Evolutionary conservation across 768 basidiomycete species (phyloP).

Genomic region (Lentinula lateritia): DNA sequence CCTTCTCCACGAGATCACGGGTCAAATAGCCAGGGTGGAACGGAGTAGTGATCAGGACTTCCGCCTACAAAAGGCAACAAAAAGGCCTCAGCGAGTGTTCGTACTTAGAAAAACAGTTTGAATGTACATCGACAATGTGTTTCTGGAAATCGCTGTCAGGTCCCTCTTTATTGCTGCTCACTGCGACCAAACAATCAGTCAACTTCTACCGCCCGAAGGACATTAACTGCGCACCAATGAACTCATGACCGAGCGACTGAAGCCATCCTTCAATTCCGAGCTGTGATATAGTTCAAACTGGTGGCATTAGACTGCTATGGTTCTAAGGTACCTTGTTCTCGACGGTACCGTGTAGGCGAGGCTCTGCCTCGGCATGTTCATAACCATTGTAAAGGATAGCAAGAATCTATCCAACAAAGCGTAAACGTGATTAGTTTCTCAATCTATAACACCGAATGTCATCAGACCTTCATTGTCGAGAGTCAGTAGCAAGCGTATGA

Average conservation of each 20-base stretch:
- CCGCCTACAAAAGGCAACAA: constrained; percentile 40
- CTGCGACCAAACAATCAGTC: neutral
- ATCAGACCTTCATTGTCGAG: neutral
- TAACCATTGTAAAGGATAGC: constrained; percentile 72
- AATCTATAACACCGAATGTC: neutral
- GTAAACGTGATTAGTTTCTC: neutral
- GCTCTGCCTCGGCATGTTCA: constrained; percentile 60
- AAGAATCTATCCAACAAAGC: constrained; percentile 41
- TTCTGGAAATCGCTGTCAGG: constrained; percentile 77
- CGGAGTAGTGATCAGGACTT: constrained; percentile 77
- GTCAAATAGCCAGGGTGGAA: constrained; percentile 88
- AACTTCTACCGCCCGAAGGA: neutral
- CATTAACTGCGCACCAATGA: constrained; percentile 44
- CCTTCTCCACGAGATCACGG: constrained; percentile 64
- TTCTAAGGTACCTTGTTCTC: constrained; percentile 60
- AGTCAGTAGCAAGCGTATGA: neutral
- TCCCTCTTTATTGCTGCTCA: constrained; percentile 71
- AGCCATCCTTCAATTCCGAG: constrained; percentile 73
- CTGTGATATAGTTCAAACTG: constrained; percentile 26
- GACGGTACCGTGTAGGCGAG: constrained; percentile 72
- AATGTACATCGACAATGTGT: constrained; percentile 69
- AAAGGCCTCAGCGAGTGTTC: neutral
- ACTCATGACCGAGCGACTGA: constrained; percentile 67
- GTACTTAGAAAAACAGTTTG: neutral
- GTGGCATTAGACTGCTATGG: neutral